A percentile compares a stretch with the other conserved stretches of the same genome.
phyloP scores from a whole-genome alignment of 768 basidiomycete species.

The Sistotremastrum suecicum region DNA sequence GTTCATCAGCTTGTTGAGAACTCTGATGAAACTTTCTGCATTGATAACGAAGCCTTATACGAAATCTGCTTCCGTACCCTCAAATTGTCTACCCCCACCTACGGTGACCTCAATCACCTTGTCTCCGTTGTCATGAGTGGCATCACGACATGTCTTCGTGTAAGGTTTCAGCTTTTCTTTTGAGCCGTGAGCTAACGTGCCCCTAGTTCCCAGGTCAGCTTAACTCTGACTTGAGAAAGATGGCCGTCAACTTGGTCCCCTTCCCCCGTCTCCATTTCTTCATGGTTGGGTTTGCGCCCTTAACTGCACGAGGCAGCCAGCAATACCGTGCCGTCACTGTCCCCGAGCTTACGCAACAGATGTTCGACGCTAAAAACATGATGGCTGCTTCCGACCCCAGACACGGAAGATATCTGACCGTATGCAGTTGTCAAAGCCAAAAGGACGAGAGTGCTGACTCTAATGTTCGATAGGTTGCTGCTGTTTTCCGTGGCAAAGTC shows the following conservation, averaged over 20 bases:
- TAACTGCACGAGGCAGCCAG: constrained; percentile 88
- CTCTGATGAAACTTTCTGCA: constrained; percentile 99
- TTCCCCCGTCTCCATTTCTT: constrained; percentile 99
- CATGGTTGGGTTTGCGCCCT: constrained; percentile 91
- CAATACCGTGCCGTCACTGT: constrained; percentile 96
- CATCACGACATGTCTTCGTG: constrained; percentile 91
- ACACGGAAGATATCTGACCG: constrained; percentile 95
- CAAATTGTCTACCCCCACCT: constrained; percentile 89
- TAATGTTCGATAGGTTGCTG: constrained; percentile 46
- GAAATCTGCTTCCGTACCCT: constrained; percentile 98
- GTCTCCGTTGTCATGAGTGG: constrained; percentile 98
- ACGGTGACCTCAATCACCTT: constrained; percentile 95
- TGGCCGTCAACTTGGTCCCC: constrained; percentile 99
- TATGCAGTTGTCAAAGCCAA: constrained; percentile 17
- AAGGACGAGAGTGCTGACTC: background rate
- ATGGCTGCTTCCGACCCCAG: constrained; percentile 97
- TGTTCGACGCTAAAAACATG: constrained; percentile 99
- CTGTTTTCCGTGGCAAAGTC: constrained; percentile 97
- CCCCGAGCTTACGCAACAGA: constrained; percentile 95
- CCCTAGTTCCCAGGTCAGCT: constrained; percentile 89
- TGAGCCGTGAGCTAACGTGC: background rate
- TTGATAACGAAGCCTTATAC: constrained; percentile 98
- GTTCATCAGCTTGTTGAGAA: constrained; percentile 99
- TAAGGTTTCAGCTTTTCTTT: constrained; percentile 5
- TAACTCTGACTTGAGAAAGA: constrained; percentile 95